Percentiles rank a stretch among this genome's conserved stretches.
These are phyloP conservation scores for Tillandsia leiboldiana DNA, from an alignment of 176 grass and related monocot genomes.

Conservation along the genomic window DNA sequence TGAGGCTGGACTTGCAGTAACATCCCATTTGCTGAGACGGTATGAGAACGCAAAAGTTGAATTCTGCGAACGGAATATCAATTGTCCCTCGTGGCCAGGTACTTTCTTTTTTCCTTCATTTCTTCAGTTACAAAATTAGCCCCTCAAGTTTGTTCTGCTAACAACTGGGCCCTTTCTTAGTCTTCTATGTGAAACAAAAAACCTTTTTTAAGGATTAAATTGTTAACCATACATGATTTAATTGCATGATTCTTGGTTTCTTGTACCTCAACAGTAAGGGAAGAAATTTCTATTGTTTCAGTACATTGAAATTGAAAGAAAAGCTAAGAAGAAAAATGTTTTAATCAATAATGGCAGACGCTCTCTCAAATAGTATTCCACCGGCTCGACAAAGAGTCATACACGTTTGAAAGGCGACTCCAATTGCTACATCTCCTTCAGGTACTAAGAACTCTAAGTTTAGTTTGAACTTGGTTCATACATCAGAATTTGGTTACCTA, in stretches of 20 bases:
- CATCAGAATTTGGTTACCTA: too few species aligned
- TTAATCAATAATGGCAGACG: slow-evolving; percentile 5
- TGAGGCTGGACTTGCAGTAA: slow-evolving; percentile 32
- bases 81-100: slow-evolving; percentile 32
- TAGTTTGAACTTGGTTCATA: not conserved
- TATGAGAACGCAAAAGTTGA: slow-evolving; percentile 34
- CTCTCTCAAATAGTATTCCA: slow-evolving; percentile 27
- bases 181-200: too few species aligned
- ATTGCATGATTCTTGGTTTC: not conserved
- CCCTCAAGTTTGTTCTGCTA: too few species aligned
- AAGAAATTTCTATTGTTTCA: not conserved
- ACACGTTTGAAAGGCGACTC: slow-evolving; percentile 27
- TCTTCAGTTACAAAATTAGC: too few species aligned
- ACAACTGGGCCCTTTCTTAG: too few species aligned
- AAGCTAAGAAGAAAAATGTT: not conserved
- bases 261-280: not conserved
- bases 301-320: not conserved
- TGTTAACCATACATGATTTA: not conserved
- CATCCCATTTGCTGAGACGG: slow-evolving; percentile 26
- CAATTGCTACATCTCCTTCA: slow-evolving; percentile 24
- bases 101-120: not conserved
- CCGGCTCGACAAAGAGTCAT: slow-evolving; percentile 24
- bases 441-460: not conserved
- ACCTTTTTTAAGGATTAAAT: not conserved
- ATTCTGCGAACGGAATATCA: slow-evolving; percentile 31